A percentile compares a stretch with the other conserved stretches of the same genome.
Evolutionary conservation across 202 grass and related monocot genomes (phyloP).

Genomic region (Digitaria exilis): DNA sequence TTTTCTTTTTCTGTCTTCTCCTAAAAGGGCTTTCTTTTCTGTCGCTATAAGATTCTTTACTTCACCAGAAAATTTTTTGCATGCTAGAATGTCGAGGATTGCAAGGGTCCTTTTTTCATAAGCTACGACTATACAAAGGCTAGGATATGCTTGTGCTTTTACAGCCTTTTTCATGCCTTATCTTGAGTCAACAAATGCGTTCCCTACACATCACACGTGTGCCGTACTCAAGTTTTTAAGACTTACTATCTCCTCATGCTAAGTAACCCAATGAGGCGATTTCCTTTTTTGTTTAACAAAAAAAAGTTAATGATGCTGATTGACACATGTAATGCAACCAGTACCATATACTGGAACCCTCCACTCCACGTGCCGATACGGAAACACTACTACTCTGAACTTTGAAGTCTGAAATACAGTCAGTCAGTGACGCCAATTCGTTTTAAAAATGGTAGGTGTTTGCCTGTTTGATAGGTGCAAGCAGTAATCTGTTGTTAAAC

Average conservation of each 20-base stretch:
- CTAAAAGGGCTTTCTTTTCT: background rate
- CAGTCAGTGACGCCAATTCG: background rate
- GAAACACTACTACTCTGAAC: background rate
- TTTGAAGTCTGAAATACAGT: background rate
- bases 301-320: background rate
- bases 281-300: background rate
- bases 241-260: background rate
- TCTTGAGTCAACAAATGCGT: constrained; percentile 33
- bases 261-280: background rate
- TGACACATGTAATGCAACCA: background rate
- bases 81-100: background rate
- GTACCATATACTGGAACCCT: background rate
- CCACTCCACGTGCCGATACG: background rate
- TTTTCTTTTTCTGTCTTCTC: background rate
- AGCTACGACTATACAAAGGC: constrained; percentile 12
- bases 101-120: constrained; percentile 11
- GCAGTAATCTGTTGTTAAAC: background rate
- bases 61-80: constrained; percentile 15
- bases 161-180: constrained; percentile 24
- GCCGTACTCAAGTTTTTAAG: constrained; percentile 6
- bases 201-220: background rate
- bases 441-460: background rate
- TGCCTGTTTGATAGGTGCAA: background rate
- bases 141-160: constrained; percentile 43
- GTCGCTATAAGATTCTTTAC: constrained; percentile 22